A percentile compares a stretch with the other conserved stretches of the same genome.
These are phyloP conservation scores for Kurtzmaniella quercitrusa DNA, from an alignment of 1,139 yeast species.

Conservation along the genomic window DNA sequence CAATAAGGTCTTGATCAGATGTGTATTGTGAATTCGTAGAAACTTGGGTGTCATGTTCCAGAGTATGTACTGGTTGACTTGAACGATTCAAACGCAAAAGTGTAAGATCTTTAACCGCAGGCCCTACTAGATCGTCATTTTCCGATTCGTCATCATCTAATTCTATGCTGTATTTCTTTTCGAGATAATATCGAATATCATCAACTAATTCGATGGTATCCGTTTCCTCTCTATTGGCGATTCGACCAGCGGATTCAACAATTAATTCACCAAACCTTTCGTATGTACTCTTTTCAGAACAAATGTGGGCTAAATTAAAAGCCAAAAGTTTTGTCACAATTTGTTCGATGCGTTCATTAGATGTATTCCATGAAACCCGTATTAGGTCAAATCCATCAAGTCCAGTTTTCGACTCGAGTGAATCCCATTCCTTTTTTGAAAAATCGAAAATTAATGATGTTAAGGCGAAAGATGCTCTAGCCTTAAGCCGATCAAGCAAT, in stretches of 20 bases:
- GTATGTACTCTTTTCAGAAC: constrained; percentile 25
- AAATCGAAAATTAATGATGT: constrained; percentile 34
- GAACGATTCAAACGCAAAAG: constrained; percentile 11
- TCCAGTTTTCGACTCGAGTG: constrained; percentile 19
- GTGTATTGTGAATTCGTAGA: constrained; percentile 24
- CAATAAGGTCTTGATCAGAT: constrained; percentile 40
- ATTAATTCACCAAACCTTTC: constrained; percentile 19
- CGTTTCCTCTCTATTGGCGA: constrained; percentile 59
- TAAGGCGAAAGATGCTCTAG: constrained; percentile 59
- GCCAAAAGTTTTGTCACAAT: constrained; percentile 61
- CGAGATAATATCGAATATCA: constrained; percentile 66
- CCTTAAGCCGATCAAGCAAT: constrained; percentile 58
- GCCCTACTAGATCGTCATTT: constrained; percentile 13
- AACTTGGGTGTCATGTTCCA: constrained; percentile 29
- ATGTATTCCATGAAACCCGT: constrained; percentile 63
- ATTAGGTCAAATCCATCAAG: constrained; percentile 53
- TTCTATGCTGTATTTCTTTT: constrained; percentile 41
- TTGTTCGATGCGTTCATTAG: constrained; percentile 62
- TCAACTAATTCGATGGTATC: constrained; percentile 79
- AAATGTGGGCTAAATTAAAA: constrained; percentile 37
- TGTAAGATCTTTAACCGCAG: constrained; percentile 4
- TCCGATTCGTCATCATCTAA: constrained; percentile 27
- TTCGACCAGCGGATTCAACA: constrained; percentile 52
- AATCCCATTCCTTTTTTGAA: constrained; percentile 17
- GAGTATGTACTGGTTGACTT: constrained; percentile 9